A percentile compares a stretch with the other conserved stretches of the same genome.
Conservation (phyloP, 2,329 filamentous ascomycete genomes). For the Pestalotiopsis sp. region DNA sequence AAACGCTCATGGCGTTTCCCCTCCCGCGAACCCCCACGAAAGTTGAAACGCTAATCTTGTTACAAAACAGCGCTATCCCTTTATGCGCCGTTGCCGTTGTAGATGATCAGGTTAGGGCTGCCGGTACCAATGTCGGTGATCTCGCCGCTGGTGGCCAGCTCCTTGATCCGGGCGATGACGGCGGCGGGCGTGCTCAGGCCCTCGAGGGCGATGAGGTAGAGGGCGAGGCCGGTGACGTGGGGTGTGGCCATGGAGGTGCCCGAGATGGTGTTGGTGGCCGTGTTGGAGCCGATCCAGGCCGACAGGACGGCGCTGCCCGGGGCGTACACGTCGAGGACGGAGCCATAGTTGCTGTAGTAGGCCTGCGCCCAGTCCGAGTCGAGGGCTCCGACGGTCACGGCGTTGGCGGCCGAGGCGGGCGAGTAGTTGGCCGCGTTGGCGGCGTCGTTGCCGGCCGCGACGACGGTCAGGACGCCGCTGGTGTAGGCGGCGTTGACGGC, state of each 20-base stretch:
- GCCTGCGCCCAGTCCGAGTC: constrained; percentile 41
- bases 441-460: constrained; percentile 58
- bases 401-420: constrained; percentile 50
- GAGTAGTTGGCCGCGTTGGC: constrained; percentile 43
- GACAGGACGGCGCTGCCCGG: constrained; percentile 36
- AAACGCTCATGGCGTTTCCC: background rate
- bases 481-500: constrained; percentile 45
- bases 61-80: background rate
- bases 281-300: constrained; percentile 35
- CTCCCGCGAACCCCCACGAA: background rate
- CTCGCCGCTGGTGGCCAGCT: constrained; percentile 8
- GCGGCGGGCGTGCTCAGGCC: constrained; percentile 9
- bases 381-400: constrained; percentile 55
- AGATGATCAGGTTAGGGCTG: constrained; percentile 8
- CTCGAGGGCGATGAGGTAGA: constrained; percentile 37
- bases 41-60: background rate
- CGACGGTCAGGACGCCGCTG: constrained; percentile 53
- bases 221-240: constrained; percentile 47
- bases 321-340: constrained; percentile 36
- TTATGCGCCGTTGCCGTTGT: constrained; percentile 12
- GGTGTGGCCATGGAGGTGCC: constrained; percentile 52
- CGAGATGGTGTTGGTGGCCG: constrained; percentile 36
- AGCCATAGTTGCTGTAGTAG: constrained; percentile 37
- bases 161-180: constrained; percentile 10
- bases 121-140: constrained; percentile 10